Percentiles rank a stretch among this genome's conserved stretches.
Conservation (phyloP, 345 rosid species). For the Acer campestre region DNA sequence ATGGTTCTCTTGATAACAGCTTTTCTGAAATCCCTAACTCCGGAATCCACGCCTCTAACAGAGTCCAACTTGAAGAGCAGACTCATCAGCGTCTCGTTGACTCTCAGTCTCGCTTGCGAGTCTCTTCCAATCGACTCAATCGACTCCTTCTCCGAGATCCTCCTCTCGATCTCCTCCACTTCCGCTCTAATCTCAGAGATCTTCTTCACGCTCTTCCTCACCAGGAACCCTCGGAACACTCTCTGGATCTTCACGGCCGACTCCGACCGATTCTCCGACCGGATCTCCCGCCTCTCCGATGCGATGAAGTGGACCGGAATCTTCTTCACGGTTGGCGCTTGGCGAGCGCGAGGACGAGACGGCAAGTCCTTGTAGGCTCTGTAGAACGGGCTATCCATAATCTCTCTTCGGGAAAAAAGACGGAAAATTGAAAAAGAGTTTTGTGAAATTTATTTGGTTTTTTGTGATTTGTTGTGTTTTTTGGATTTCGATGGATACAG, state of each 20-base stretch:
- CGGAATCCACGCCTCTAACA: conserved; percentile 52
- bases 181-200: conserved; percentile 38
- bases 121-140: conserved; percentile 41
- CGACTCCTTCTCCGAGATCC: conserved; percentile 32
- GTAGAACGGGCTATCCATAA: conserved; percentile 42
- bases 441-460: not conserved
- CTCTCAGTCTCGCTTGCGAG: conserved; percentile 44
- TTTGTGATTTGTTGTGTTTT: too few species aligned
- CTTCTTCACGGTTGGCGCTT: conserved; percentile 40
- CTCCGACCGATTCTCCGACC: conserved; percentile 16
- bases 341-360: conserved; percentile 5
- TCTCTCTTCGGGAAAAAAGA: not conserved
- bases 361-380: conserved; percentile 25
- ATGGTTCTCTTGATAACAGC: conserved; percentile 54
- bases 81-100: conserved; percentile 61
- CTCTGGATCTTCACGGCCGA: conserved; percentile 60
- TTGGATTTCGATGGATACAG: not conserved
- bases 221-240: conserved; percentile 54
- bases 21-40: conserved; percentile 59
- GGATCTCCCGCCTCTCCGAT: conserved; percentile 24
- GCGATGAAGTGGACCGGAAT: conserved; percentile 54
- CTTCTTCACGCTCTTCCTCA: conserved; percentile 56
- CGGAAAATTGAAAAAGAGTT: not conserved
- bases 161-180: conserved; percentile 48
- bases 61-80: conserved; percentile 59